phyloP scores from a whole-genome alignment of 129 eudicot species.

The Pittosporum tobira region DNA sequence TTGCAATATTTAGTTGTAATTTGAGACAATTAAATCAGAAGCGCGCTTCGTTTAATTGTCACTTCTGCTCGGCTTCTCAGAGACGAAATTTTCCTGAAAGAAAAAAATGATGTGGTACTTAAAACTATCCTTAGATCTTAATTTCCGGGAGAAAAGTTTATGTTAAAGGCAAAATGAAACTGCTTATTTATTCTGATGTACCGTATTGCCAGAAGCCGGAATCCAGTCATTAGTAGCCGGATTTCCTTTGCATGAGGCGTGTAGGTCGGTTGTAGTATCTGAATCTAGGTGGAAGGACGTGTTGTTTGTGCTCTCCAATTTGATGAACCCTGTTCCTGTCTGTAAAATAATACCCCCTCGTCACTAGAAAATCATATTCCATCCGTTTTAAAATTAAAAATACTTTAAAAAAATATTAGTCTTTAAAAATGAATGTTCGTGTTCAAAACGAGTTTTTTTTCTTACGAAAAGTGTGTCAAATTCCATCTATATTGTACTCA shows the following conservation, averaged over 20 bases:
- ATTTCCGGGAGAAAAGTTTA: background rate
- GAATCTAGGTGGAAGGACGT: conserved; percentile 33
- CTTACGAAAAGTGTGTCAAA: too few species aligned
- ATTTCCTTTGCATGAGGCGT: conserved; percentile 65
- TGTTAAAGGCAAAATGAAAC: background rate
- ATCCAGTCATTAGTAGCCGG: conserved; percentile 98
- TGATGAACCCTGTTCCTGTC: conserved; percentile 98
- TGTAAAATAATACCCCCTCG: conserved; percentile 20
- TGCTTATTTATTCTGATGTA: conserved; percentile 6
- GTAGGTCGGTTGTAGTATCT: conserved; percentile 34
- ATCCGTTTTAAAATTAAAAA: too few species aligned
- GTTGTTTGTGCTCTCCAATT: conserved; percentile 40
- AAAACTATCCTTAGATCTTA: conserved; percentile 6
- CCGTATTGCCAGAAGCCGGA: conserved; percentile 47
- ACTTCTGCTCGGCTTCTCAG: conserved; percentile 61
- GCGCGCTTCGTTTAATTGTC: conserved; percentile 30
- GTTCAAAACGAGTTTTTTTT: too few species aligned
- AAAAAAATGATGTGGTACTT: conserved; percentile 4
- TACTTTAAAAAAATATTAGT: too few species aligned
- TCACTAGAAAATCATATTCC: too few species aligned
- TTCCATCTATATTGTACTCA: too few species aligned
- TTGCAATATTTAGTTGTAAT: background rate
- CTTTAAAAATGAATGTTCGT: too few species aligned
- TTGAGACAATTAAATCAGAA: background rate
- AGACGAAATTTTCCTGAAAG: conserved; percentile 39